Conservation (phyloP, 441 rosid species). For the Biscutella laevigata region DNA sequence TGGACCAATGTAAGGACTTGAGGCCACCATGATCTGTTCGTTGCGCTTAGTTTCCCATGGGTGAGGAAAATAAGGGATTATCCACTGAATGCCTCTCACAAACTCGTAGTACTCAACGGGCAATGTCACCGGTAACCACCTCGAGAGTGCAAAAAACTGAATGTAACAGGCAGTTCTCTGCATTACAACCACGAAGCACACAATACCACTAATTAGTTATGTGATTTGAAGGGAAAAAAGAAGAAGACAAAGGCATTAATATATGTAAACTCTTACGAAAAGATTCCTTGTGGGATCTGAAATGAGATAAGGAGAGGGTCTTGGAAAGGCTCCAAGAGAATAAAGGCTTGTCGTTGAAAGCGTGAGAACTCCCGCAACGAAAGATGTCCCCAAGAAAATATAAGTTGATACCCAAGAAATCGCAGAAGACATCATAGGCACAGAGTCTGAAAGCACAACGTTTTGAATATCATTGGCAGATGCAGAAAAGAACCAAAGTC, state of each 20-base stretch:
- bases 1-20: constrained; percentile 36
- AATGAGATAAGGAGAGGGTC: constrained; percentile 41
- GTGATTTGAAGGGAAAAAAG: not conserved
- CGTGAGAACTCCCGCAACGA: constrained; percentile 64
- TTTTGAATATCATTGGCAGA: constrained; percentile 19
- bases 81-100: constrained; percentile 69
- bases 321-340: constrained; percentile 54
- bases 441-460: constrained; percentile 42
- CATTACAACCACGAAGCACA: constrained; percentile 4
- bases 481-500: constrained; percentile 1
- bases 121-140: constrained; percentile 65
- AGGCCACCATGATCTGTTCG: constrained; percentile 50
- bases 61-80: constrained; percentile 77
- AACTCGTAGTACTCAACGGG: constrained; percentile 77
- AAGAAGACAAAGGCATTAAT: not conserved
- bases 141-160: constrained; percentile 81
- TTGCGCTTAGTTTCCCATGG: constrained; percentile 74
- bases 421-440: constrained; percentile 44
- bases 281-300: constrained; percentile 72
- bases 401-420: constrained; percentile 44
- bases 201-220: not conserved
- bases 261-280: constrained; percentile 41
- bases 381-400: constrained; percentile 48
- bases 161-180: constrained; percentile 84
- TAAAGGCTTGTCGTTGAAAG: constrained; percentile 80